A percentile compares a stretch with the other conserved stretches of the same genome.
These are phyloP conservation scores for rapeseed (Brassica napus) DNA, from an alignment of 345 rosid genomes.

Conservation along the genomic window Da-Ae NC_063446.1:3696001-3696500, in stretches of 20 bases:
- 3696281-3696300: constrained; percentile 98
- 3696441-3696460: constrained; percentile 98
- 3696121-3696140: constrained; percentile 99
- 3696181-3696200: constrained; percentile 96
- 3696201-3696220: constrained; percentile 95
- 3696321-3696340: constrained; percentile 98
- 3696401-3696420: constrained; percentile 95
- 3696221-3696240: constrained; percentile 95
- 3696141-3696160: constrained; percentile 97
- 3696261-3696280: constrained; percentile 97
- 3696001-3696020: constrained; percentile 98
- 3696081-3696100: constrained; percentile 98
- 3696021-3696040: constrained; percentile 98
- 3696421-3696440: constrained; percentile 94
- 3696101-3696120: constrained; percentile 99
- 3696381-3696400: constrained; percentile 96
- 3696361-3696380: constrained; percentile 98
- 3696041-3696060: constrained; percentile 94
- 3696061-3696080: constrained; percentile 98
- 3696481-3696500: constrained; percentile 97
- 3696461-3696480: constrained; percentile 98
- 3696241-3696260: constrained; percentile 98
- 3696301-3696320: constrained; percentile 86
- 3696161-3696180: constrained; percentile 99
- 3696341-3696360: constrained; percentile 99